These are phyloP conservation scores for Xylariaceae sp. DNA, from an alignment of 2,329 filamentous ascomycete species.

Conservation along the genomic window DNA sequence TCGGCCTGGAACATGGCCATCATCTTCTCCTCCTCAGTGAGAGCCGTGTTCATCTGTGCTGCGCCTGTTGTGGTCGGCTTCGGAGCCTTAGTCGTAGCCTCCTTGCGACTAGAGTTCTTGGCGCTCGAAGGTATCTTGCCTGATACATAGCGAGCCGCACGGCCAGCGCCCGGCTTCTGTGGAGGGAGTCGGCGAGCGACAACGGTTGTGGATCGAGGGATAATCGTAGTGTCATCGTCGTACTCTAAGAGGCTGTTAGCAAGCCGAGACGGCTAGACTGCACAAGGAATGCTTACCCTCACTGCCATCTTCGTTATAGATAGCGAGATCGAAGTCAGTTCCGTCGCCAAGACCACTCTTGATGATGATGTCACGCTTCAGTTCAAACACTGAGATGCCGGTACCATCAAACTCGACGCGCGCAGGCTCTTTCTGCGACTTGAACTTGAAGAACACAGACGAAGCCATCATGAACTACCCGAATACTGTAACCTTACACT, in stretches of 20 bases:
- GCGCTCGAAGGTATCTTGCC: conserved; percentile 90
- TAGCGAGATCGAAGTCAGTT: conserved; percentile 90
- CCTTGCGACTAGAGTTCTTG: conserved; percentile 69
- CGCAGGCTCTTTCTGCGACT: conserved; percentile 92
- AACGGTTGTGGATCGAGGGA: conserved; percentile 89
- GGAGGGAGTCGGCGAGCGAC: conserved; percentile 84
- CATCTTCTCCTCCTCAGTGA: conserved; percentile 92
- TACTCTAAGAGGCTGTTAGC: conserved; percentile 60
- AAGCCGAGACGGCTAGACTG: background rate
- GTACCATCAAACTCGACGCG: conserved; percentile 96
- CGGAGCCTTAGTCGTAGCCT: conserved; percentile 54
- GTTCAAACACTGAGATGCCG: conserved; percentile 94
- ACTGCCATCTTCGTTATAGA: conserved; percentile 85
- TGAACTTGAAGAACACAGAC: conserved; percentile 99
- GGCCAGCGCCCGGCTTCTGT: conserved; percentile 76
- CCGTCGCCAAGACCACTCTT: conserved; percentile 92
- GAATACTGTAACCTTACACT: conserved; percentile 21
- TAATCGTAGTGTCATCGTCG: conserved; percentile 96
- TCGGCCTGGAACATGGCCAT: conserved; percentile 87
- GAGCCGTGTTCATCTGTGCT: conserved; percentile 65
- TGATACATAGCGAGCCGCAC: conserved; percentile 90
- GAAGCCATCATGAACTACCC: conserved; percentile 67
- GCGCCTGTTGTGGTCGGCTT: conserved; percentile 56
- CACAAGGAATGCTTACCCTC: conserved; percentile 61
- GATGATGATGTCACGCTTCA: conserved; percentile 97